Base-by-base conservation (phyloP, 192 early-diverging fungal genomes). In the Mortierella hygrophila region DNA sequence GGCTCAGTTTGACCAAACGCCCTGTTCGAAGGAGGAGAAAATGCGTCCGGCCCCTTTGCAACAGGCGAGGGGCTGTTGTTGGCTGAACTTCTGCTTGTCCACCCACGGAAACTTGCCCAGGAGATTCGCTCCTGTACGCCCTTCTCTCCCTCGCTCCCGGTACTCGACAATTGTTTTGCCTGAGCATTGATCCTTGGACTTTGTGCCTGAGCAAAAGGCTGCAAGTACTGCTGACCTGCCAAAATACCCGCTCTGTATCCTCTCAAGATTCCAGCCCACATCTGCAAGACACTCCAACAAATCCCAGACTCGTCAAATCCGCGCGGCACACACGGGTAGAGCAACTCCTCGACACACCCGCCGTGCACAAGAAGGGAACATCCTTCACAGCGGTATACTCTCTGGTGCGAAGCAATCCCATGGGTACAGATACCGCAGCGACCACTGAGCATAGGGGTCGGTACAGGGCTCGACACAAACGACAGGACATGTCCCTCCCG, bases 261-360 rank as follows among this genome's bases (percentile, higher is more conserved):
- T 70, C 93, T 93, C 49, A 97, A 86, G 32, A 97, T 83, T 6
- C 95, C 95, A 16, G 94, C 93, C 88, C 96, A 96, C 76, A 96
- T 90, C 82, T 94, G 93, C 63, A 97, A 82, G 49, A 96, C 95
- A 21, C 92, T 88, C 69, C 88, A 82, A 74, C 90, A 92, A 49
- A 97, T 91, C 49, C 93, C 93, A 23, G 85, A 74, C 72, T 96
- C 95, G 80, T 96, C 90, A 77, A 96, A 96, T 52, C 87, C 85
- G 5, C 90, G 89, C 23, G 95, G 89, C 82, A 84, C 81, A 83
- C 83, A 94, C 23, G 90, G 91, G 78, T 91, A 93, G 74, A 81
- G 76, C 74, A 96, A 73, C 41, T 93, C 81, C 16, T 86, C 79
- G 7, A 88, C 52, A 75, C 91, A 93, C 63, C 82, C 82, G 40